Base-by-base conservation (phyloP, 208 protist genomes). In the Endotrypanum monterogeii region DNA sequence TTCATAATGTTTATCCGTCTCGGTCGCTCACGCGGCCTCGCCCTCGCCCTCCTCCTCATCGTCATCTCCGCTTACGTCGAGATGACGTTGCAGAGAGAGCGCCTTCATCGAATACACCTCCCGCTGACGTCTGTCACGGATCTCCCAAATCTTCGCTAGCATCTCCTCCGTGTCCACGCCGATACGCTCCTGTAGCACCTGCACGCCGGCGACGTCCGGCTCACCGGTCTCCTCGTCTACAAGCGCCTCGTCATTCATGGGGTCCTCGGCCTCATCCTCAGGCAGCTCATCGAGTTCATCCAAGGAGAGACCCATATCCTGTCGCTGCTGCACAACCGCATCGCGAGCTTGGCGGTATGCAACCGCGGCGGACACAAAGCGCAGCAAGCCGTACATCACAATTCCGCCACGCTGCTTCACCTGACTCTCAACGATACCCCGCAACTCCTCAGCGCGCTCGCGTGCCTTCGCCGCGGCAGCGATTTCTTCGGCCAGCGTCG, bases 341-440 rank as follows among this genome's bases (percentile, higher is more conserved):
- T 96, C 92, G 50, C 92, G 89, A 11, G 85, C 84, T 58, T 79
- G 77, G n/a, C 92, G 89, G 80, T 91, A 96, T 14, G 70, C 86
- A 23, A 85, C 86, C 0, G 92, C 92, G 4, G 83, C 83, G 63
- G 80, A 66, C 25, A 91, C 60, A 54, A 89, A 87, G 25, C 83
- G 83, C 25, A 94, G 73, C 67, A 96, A 70, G 8, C 86, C 85
- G 71, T 85, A 92, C 9, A 96, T 75, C 55, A 89, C 76, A 30
- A 92, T 61, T 67, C 83, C 87, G 28, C 89, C 85, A 30, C 89
- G 86, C 70, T 82, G 52, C 68, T 87, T 88, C 52, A 83, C 80
- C 62, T 91, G 83, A 1, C 55, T 60, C 71, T 85, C 81, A 4
- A 96, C 87, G 39, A 54, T 63, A 18, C 63, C 63, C 7, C 67